Evolutionary conservation across 257 asterid genomes (phyloP).

Genomic region (Ligustrum vulgare): DNA sequence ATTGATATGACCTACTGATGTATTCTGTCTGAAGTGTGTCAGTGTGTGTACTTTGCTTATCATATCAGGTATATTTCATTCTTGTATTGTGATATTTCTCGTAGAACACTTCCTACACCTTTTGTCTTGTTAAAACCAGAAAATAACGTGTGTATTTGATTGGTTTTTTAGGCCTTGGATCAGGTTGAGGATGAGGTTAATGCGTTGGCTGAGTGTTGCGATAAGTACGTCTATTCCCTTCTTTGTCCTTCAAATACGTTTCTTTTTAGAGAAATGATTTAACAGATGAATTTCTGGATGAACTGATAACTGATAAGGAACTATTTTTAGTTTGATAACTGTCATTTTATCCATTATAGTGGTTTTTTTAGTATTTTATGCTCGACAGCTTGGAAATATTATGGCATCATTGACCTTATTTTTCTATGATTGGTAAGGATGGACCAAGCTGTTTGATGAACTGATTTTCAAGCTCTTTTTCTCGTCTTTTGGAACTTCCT

Average conservation of each 20-base stretch:
- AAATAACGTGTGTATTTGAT: constrained; percentile 20
- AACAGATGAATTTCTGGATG: not conserved
- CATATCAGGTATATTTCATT: constrained; percentile 4
- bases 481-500: not conserved
- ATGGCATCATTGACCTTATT: not conserved
- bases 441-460: not conserved
- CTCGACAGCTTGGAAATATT: not conserved
- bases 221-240: constrained; percentile 55
- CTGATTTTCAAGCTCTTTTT: not conserved
- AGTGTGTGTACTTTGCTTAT: constrained; percentile 8
- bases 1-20: not conserved
- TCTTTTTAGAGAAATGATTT: not conserved
- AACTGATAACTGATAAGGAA: not conserved
- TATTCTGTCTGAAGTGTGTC: not conserved
- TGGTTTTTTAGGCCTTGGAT: constrained; percentile 71
- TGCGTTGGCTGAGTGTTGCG: constrained; percentile 88
- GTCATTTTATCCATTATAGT: not conserved
- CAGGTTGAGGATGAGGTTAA: constrained; percentile 90
- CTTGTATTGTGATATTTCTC: not conserved
- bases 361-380: not conserved
- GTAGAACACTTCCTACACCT: not conserved
- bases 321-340: not conserved
- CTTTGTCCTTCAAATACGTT: constrained; percentile 7
- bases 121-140: constrained; percentile 1
- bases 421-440: not conserved